Percentiles rank a stretch among this genome's conserved stretches.
Evolutionary conservation across 352 stramenopile genomes (phyloP).

Genomic region (Aphanomyces invadans): DNA sequence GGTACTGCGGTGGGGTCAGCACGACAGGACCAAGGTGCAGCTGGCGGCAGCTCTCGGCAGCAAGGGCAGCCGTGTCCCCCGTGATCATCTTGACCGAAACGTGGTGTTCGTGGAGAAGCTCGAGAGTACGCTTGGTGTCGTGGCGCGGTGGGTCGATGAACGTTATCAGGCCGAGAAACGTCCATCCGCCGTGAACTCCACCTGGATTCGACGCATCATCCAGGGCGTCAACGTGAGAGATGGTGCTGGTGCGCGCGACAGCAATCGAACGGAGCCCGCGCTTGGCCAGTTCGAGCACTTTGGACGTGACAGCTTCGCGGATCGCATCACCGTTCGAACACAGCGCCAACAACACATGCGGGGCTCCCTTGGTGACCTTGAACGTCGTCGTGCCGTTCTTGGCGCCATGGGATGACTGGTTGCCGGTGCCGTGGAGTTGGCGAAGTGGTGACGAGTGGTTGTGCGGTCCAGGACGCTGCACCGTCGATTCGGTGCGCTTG

Average conservation of each 20-base stretch:
- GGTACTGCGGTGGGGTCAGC: slow-evolving; percentile 44
- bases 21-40: slow-evolving; percentile 88
- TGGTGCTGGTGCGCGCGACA: slow-evolving; percentile 73
- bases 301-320: slow-evolving; percentile 70
- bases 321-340: slow-evolving; percentile 68
- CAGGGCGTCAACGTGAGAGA: no score
- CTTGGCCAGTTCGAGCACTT: slow-evolving; percentile 84
- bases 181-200: slow-evolving; percentile 84
- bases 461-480: slow-evolving; percentile 63
- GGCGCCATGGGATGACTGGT: no score
- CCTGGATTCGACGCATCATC: no score
- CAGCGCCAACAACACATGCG: slow-evolving; percentile 88
- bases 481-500: slow-evolving; percentile 91
- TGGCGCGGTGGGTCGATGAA: slow-evolving; percentile 94
- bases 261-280: slow-evolving; percentile 84
- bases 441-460: no score
- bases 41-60: slow-evolving; percentile 86
- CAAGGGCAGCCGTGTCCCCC: slow-evolving; percentile 91
- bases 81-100: slow-evolving; percentile 97
- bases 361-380: slow-evolving; percentile 92
- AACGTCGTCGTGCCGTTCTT: slow-evolving; percentile 38
- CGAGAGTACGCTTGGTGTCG: slow-evolving; percentile 92
- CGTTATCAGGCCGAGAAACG: slow-evolving; percentile 92
- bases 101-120: slow-evolving; percentile 82
- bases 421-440: no score